phyloP scores from a whole-genome alignment of 2,329 filamentous ascomycete species.

The Penicillium corylophilum region DNA sequence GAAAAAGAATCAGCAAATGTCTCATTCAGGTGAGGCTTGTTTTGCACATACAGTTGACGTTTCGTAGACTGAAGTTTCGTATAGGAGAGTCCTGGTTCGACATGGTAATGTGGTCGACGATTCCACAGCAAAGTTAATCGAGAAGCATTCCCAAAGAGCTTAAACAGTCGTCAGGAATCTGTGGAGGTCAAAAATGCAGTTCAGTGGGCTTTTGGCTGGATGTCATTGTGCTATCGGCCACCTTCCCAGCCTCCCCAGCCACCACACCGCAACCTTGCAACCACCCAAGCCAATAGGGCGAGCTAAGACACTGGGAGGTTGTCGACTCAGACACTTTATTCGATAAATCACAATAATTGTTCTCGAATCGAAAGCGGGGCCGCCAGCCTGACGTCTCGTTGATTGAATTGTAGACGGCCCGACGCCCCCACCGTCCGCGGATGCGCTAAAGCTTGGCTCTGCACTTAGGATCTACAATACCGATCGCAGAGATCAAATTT shows the following conservation, averaged over 20 bases:
- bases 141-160: conserved; percentile 24
- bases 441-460: conserved; percentile 1
- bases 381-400: conserved; percentile 8
- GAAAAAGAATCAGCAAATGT: conserved; percentile 8
- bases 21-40: not conserved
- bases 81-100: conserved; percentile 7
- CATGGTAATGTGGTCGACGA: conserved; percentile 22
- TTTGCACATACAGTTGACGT: conserved; percentile 24
- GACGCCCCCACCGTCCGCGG: conserved; percentile 7
- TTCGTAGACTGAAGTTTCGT: conserved; percentile 25
- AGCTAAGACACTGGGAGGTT: conserved; percentile 16
- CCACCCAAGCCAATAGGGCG: conserved; percentile 18
- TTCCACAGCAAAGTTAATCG: conserved; percentile 18
- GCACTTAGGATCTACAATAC: not conserved
- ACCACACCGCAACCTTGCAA: conserved; percentile 11
- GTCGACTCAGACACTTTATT: conserved; percentile 15
- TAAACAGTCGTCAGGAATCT: conserved; percentile 11
- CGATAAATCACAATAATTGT: conserved; percentile 2
- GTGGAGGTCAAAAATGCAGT: conserved; percentile 8
- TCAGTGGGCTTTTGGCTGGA: conserved; percentile 23
- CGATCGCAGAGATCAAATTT: not conserved
- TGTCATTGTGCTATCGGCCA: conserved; percentile 16
- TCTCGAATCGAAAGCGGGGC: conserved; percentile 6
- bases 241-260: conserved; percentile 22
- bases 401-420: conserved; percentile 16